Evolutionary conservation across 495 filamentous ascomycete genomes (phyloP), one percentile per base, ranked within the genome.

Genomic region (Aspergillus kassunensis): DNA sequence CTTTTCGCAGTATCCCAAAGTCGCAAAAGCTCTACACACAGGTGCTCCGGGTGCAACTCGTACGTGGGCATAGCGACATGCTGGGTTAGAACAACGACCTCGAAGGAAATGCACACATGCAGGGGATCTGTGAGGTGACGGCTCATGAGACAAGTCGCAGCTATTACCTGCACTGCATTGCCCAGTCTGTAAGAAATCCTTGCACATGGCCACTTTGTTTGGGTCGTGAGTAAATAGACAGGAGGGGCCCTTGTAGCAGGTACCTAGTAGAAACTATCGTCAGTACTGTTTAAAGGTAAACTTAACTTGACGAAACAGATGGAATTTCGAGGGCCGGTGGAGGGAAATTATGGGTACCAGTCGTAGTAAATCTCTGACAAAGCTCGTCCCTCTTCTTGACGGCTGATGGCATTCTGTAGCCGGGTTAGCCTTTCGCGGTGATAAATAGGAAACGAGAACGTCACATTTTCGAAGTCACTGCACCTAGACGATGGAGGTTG

Each of bases 71-170:
- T 96, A 98, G 53, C 84, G 89, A 74, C 93, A 98, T 54, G 88
- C 75, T 47, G 81, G 65, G 63, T 97, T 97, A 59, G 88, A 85
- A 73, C 93, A 98, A 61, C 88, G 89, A 43, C 92, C 92, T 66
- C 88, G 84, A 59, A 89, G 79, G 72, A 93, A 97, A 75, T 96
- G 90, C 69, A 91, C 64, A 73, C 93, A 98, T 40, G 86, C 77
- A 54, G 93, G 90, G 52, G 88, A 88, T 65, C 91, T 82, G 67
- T 97, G 81, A 57, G 90, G 84, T 51, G 82, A 90, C 36, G 90
- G 78, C 31, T 91, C 87, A 80, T 98, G 93, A 54, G 93, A 97
- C 49, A 97, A 80, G 70, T 96, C 90, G 75, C 93, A 98, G 64
- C 80, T 79, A 60, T 84, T 83, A 68, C 90, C 91, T 69, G 81